Conservation (phyloP, 345 rosid genomes). For the Hypericum perforatum region DNA sequence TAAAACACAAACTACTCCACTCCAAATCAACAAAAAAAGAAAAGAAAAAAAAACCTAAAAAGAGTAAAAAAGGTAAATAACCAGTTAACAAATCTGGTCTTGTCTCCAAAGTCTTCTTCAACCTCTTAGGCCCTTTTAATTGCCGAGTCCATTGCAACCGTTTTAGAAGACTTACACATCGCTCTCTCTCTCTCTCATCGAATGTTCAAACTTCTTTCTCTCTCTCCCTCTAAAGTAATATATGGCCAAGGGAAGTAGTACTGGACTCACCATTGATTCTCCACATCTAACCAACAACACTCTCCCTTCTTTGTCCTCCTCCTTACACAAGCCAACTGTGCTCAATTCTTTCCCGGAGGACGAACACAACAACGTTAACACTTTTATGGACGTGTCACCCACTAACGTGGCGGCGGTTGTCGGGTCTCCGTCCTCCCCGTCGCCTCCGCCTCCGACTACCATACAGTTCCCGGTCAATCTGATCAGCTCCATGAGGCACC, state of each 20-base stretch:
- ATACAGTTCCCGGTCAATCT: too few species aligned
- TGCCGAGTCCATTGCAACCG: conserved; percentile 69
- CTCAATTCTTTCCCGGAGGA: conserved; percentile 41
- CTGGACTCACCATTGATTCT: conserved; percentile 54
- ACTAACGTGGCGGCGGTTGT: too few species aligned
- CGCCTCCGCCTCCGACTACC: too few species aligned
- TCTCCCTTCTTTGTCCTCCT: conserved; percentile 5
- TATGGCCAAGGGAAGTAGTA: conserved; percentile 40
- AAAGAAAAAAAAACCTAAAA: too few species aligned
- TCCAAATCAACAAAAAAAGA: too few species aligned
- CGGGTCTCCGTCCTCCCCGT: too few species aligned
- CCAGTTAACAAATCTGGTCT: background rate
- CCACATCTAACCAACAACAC: background rate
- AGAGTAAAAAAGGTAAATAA: too few species aligned
- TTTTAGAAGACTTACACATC: conserved; percentile 10
- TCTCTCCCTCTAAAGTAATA: conserved; percentile 19
- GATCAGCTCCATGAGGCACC: too few species aligned
- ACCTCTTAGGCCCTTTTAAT: conserved; percentile 32
- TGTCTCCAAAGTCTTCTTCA: conserved; percentile 30
- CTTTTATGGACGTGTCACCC: too few species aligned
- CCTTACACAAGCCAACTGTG: conserved; percentile 26
- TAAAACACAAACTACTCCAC: too few species aligned
- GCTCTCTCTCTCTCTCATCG: conserved; percentile 14
- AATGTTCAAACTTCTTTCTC: too few species aligned
- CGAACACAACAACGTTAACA: too few species aligned